phyloP scores from a whole-genome alignment of 2,329 filamentous ascomycete species.

The Fusarium penzigii region DNA sequence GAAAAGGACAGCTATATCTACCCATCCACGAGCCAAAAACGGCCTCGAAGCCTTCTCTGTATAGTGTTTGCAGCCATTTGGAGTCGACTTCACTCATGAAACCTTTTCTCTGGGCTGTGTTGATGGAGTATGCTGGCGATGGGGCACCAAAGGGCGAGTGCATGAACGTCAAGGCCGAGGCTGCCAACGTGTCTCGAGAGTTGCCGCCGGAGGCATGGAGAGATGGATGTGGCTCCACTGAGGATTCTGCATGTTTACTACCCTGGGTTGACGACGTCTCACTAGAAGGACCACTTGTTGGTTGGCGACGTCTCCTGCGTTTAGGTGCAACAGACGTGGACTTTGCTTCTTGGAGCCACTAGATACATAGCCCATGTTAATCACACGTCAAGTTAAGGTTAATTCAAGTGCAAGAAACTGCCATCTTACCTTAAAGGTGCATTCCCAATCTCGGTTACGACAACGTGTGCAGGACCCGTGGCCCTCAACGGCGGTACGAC shows the following conservation, averaged over 20 bases:
- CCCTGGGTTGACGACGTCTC: constrained; percentile 12
- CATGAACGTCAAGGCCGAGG: neutral
- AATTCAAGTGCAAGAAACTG: too few relatives aligned
- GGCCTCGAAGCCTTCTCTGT: constrained; percentile 38
- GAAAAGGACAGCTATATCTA: constrained; percentile 42
- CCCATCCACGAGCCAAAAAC: constrained; percentile 46
- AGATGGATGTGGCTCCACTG: neutral
- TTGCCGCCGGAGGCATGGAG: neutral
- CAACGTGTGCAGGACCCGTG: constrained; percentile 69
- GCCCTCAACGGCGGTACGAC: constrained; percentile 53
- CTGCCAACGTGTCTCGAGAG: neutral
- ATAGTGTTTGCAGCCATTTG: constrained; percentile 33
- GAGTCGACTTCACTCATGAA: constrained; percentile 13
- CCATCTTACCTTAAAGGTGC: constrained; percentile 32
- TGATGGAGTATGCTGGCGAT: constrained; percentile 1
- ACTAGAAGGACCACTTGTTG: constrained; percentile 9
- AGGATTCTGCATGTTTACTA: neutral
- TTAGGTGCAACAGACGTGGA: constrained; percentile 6
- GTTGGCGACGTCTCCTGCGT: constrained; percentile 16
- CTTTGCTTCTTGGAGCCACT: constrained; percentile 31
- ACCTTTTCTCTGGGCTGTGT: constrained; percentile 2
- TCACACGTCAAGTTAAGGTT: neutral
- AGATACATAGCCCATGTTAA: neutral
- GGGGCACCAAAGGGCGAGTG: neutral
- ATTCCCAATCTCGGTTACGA: constrained; percentile 24